Evolutionary conservation across 139 green algal species (phyloP).

Genomic region (Penium margaritaceum): DNA sequence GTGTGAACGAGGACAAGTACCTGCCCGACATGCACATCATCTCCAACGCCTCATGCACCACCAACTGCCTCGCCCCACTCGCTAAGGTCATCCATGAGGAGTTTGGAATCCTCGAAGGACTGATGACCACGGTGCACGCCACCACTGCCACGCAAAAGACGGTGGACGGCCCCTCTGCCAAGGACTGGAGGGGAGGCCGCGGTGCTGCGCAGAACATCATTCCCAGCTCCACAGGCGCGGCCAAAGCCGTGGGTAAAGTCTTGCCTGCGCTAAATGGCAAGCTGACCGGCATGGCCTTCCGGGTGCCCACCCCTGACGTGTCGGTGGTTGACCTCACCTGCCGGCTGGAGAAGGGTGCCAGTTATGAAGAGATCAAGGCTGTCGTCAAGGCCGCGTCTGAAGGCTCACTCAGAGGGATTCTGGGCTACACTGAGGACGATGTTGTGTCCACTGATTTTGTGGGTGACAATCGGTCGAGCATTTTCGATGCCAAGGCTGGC

Average conservation of each 20-base stretch:
- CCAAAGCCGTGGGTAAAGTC: constrained; percentile 79
- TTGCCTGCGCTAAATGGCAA: constrained; percentile 93
- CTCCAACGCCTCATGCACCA: constrained; percentile 81
- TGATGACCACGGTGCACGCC: constrained; percentile 91
- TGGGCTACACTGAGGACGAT: constrained; percentile 84
- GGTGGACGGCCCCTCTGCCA: constrained; percentile 85
- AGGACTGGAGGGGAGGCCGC: constrained; percentile 90
- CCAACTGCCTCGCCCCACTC: constrained; percentile 93
- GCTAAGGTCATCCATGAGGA: constrained; percentile 63
- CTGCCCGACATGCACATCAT: constrained; percentile 60
- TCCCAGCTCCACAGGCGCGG: constrained; percentile 86
- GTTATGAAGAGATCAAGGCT: constrained; percentile 86
- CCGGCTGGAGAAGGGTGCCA: constrained; percentile 73
- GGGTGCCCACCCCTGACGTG: constrained; percentile 88
- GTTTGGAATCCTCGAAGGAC: constrained; percentile 53
- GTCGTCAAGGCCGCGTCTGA: constrained; percentile 55
- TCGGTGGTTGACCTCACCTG: constrained; percentile 93
- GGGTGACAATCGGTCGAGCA: constrained; percentile 56
- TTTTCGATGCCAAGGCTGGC: constrained; percentile 43
- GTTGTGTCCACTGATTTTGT: constrained; percentile 90
- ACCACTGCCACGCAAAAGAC: constrained; percentile 93
- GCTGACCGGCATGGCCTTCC: constrained; percentile 97
- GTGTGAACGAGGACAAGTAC: constrained; percentile 85
- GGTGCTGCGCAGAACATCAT: constrained; percentile 88
- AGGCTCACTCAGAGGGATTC: constrained; percentile 71